Evolutionary conservation across 371 early-diverging fungal species (phyloP).

Genomic region (Sporodiniella umbellata): DNA sequence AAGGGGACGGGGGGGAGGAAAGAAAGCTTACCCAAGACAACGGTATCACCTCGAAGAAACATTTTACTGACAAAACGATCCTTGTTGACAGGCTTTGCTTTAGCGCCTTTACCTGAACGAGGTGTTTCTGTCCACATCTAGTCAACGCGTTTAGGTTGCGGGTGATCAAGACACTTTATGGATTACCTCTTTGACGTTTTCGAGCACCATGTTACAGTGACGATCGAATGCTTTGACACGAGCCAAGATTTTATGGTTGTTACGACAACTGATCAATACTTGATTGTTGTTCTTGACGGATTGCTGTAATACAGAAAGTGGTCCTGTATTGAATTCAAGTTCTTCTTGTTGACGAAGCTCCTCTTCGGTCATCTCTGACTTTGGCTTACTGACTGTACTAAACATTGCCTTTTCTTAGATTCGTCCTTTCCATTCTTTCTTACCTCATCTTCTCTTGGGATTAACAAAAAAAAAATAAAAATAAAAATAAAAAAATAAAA

Average conservation of each 20-base stretch:
- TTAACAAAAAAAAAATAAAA: background rate
- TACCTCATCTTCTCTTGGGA: background rate
- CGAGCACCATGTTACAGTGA: constrained; percentile 98
- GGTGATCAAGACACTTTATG: too few relatives aligned
- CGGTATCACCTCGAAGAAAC: constrained; percentile 98
- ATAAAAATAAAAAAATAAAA: background rate
- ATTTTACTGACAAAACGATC: constrained; percentile 98
- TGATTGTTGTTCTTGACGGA: constrained; percentile 96
- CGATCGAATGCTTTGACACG: constrained; percentile 98
- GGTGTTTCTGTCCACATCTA: constrained; percentile 98
- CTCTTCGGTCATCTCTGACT: constrained; percentile 89
- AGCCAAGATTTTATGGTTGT: constrained; percentile 95
- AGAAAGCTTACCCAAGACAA: constrained; percentile 65
- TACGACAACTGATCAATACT: constrained; percentile 92
- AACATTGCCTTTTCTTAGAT: too few relatives aligned
- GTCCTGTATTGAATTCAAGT: constrained; percentile 95
- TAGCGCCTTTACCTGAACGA: constrained; percentile 84
- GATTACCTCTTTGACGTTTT: constrained; percentile 97
- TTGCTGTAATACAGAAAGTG: constrained; percentile 92
- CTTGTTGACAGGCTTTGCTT: constrained; percentile 94
- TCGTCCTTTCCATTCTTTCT: too few relatives aligned
- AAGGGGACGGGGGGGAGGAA: background rate
- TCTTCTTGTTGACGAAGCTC: constrained; percentile 92
- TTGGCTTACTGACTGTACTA: constrained; percentile 50
- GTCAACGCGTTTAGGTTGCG: background rate